Base-by-base conservation (phyloP, 2,329 filamentous ascomycete species). In the Trichoderma gracile region DNA sequence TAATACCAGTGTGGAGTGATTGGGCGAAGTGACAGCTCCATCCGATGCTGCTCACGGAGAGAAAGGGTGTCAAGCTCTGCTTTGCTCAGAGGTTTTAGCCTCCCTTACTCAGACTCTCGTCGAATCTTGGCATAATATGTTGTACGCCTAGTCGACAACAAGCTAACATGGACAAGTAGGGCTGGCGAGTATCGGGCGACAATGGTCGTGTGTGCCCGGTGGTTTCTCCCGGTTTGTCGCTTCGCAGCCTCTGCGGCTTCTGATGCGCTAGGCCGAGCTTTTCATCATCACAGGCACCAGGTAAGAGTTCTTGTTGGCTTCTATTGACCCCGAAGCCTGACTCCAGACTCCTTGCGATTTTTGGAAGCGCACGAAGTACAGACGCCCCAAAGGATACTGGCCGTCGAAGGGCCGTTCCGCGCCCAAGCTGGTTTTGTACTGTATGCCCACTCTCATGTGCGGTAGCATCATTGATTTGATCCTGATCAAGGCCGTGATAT, bases 331-430 rank as follows among this genome's bases (percentile, higher is more conserved):
- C 40, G 30, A 53, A 30, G 40, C 43, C 38, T 30, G 23, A 58
- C 38, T 38, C 10, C 33, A 17, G n/a, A n/a, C 47, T 25, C 45
- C 47, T 53, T 19, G 23, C 12, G 25, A 23, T 53, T 38, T 45
- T 45, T 61, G 40, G 49, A 33, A 33, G 10, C 10, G 10, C 30
- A 12, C 30, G 30, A 33, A 54, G 49, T 43, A 47, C n/a, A 40
- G 30, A 14, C 40, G 15, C 5, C 4, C 23, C 21, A 23, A 55
- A 43, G 30, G 21, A 38, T 19, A 45, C 7, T 19, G n/a, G 17
- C 15, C 42, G 30, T 14, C 21, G 42, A 49, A 42, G 62, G 62
- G 45, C 38, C 62, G 43, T 64, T 45, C 62, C 62, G 62, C 46
- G 53, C 62, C 33, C 54, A 17, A 45, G 42, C 45, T 46, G 27